Evolutionary conservation across 2,329 filamentous ascomycete species (phyloP), one percentile per base, ranked within the genome.

Genomic region (Clonostachys byssicola): DNA sequence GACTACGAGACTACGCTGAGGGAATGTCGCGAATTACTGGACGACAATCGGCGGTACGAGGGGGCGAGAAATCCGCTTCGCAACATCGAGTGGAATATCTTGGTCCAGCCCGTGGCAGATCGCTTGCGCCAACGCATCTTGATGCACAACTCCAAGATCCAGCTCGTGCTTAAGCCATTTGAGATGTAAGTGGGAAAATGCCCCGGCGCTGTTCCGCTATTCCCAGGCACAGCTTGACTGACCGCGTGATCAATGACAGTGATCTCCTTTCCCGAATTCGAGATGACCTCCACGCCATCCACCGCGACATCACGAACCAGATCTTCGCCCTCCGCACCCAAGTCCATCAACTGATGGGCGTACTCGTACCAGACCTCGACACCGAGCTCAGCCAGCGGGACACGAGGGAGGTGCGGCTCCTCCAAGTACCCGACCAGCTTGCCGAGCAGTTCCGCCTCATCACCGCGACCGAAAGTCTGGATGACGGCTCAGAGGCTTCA

Each of bases 71-170:
- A 55, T 9, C 56, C 63, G 13, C 30, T 65, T 14, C 54, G 55
- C 18, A 68, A 63, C 49, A 52, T 68, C 18, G 60, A 64, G 47
- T 68, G 63, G 63, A 68, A 68, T 49, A 52, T 62, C 1, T 52
- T 66, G 13, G 61, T 66, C 6, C 60, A 64, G 43, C 63, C 63
- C 2, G 51, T 42, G 13, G 65, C 58, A 20, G 62, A 67, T 17
- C 54, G 56, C 20, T 52, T 68, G 8, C 60, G 64, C 6, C 50
- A 55, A 34, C 55, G 58, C 7, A 63, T 68, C 17, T 49, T 52
- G n/a, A 49, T 67, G 14, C 65, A 68, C 46, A 65, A 62, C 47
- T 58, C 59, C 17, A 65, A 64, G 47, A 53, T 68, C 8, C 47
- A 59, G 13, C 62, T 61, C 34, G 49, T 66, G 1, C 42, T 68